Percentiles rank a stretch among this genome's conserved stretches.
Evolutionary conservation across 2,329 filamentous ascomycete genomes (phyloP).

Genomic region (Dactylellina cionopaga): DNA sequence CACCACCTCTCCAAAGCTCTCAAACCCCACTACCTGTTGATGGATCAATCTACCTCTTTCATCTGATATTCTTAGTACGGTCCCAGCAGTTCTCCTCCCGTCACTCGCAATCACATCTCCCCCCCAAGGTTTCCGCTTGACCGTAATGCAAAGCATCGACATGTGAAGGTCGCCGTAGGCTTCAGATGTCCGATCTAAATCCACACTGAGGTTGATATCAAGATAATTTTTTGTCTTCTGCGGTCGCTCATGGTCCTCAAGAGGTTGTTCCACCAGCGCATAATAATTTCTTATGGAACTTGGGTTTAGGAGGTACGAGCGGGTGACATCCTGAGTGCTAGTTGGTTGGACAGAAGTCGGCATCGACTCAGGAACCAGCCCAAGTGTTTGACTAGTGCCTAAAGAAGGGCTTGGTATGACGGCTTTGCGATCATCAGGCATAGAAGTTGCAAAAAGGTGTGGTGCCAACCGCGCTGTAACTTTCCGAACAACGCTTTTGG

Average conservation of each 20-base stretch:
- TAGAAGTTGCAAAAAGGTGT: too few species aligned
- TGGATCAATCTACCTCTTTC: constrained; percentile 27
- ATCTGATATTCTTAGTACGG: constrained; percentile 43
- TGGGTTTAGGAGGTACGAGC: constrained; percentile 31
- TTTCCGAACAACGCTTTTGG: too few species aligned
- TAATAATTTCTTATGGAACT: constrained; percentile 41
- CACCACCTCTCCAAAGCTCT: constrained; percentile 51
- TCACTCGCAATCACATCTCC: constrained; percentile 32
- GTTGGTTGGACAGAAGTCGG: background rate
- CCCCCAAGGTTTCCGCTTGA: constrained; percentile 42
- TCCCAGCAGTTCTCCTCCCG: constrained; percentile 39
- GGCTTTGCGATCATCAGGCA: constrained; percentile 23
- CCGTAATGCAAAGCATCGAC: constrained; percentile 41
- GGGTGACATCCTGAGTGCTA: constrained; percentile 22
- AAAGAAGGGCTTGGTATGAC: too few species aligned
- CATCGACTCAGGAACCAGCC: too few species aligned
- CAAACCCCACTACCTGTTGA: constrained; percentile 46
- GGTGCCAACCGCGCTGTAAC: too few species aligned
- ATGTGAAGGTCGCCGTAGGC: constrained; percentile 48
- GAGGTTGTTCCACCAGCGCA: constrained; percentile 33
- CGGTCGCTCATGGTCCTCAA: constrained; percentile 46
- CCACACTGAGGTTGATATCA: constrained; percentile 45
- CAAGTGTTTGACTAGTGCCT: too few species aligned
- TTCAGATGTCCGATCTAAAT: constrained; percentile 39
- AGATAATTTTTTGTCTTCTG: constrained; percentile 37